Evolutionary conservation across 2,329 filamentous ascomycete genomes (phyloP).

Genomic region (Ampelomyces quisqualis): DNA sequence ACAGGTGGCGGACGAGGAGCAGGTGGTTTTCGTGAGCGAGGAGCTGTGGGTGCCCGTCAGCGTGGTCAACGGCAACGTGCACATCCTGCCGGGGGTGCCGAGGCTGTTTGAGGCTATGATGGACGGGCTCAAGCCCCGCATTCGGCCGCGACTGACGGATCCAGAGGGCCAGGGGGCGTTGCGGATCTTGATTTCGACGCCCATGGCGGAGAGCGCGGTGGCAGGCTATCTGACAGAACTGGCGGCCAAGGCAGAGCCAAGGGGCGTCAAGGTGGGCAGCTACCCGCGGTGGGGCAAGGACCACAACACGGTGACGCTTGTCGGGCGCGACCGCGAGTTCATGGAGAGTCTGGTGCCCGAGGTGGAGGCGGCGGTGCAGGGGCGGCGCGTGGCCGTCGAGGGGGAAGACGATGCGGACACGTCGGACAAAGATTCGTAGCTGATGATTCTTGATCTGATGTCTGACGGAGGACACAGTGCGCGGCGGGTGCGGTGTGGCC

Average conservation of each 20-base stretch:
- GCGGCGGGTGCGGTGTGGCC: too few relatives aligned
- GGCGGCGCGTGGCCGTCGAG: conserved; percentile 68
- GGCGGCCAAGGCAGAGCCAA: conserved; percentile 68
- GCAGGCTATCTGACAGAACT: conserved; percentile 81
- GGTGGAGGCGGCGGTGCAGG: conserved; percentile 74
- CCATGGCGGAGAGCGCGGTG: conserved; percentile 80
- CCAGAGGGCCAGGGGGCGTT: conserved; percentile 78
- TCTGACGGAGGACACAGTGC: too few relatives aligned
- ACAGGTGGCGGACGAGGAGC: conserved; percentile 62
- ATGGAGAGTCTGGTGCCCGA: conserved; percentile 78
- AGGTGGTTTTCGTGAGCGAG: conserved; percentile 76
- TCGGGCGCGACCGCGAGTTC: conserved; percentile 71
- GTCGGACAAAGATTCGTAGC: conserved; percentile 42
- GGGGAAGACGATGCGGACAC: conserved; percentile 55
- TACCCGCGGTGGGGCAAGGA: conserved; percentile 91
- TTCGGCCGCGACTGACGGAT: conserved; percentile 72
- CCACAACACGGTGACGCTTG: conserved; percentile 85
- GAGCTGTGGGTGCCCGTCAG: conserved; percentile 88
- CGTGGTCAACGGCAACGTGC: conserved; percentile 88
- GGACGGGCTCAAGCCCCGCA: conserved; percentile 68
- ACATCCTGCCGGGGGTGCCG: conserved; percentile 90
- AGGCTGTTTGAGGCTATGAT: conserved; percentile 78
- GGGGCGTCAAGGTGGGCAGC: conserved; percentile 88
- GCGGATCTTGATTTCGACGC: conserved; percentile 82
- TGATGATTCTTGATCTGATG: too few relatives aligned